These are phyloP conservation scores for Penicillium paneum DNA, from an alignment of 2,329 filamentous ascomycete genomes.

Conservation along the genomic window DNA sequence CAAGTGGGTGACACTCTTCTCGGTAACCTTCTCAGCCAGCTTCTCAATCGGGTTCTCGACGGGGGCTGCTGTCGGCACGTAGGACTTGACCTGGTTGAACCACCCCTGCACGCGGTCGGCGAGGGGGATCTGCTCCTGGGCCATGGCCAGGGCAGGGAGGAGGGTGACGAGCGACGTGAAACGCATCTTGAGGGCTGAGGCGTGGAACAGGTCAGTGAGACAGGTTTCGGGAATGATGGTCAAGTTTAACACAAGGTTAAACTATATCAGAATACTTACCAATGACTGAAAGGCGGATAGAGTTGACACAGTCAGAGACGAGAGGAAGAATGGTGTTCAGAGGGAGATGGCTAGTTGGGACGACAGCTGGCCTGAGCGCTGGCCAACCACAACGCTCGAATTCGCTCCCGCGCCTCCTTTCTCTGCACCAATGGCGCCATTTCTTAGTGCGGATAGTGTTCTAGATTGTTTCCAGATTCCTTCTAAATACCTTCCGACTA, in stretches of 20 bases:
- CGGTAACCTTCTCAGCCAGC: conserved; percentile 50
- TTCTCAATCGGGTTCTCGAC: conserved; percentile 36
- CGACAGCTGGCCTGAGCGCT: conserved; percentile 35
- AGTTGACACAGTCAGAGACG: conserved; percentile 10
- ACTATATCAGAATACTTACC: neutral
- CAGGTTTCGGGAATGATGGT: conserved; percentile 1
- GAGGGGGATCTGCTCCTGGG: conserved; percentile 57
- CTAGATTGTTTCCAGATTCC: neutral
- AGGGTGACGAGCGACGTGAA: conserved; percentile 51
- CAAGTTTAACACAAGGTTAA: neutral
- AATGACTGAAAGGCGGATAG: conserved; percentile 1
- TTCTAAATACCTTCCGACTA: neutral
- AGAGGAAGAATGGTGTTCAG: conserved; percentile 12
- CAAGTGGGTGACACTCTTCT: conserved; percentile 51
- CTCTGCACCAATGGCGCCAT: conserved; percentile 2
- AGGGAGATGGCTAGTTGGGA: conserved; percentile 17
- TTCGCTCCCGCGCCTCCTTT: conserved; percentile 3
- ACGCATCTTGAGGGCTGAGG: conserved; percentile 48
- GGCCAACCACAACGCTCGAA: conserved; percentile 18
- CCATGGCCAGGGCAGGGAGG: conserved; percentile 50
- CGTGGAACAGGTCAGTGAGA: conserved; percentile 14
- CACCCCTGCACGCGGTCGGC: conserved; percentile 45
- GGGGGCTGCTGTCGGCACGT: conserved; percentile 50
- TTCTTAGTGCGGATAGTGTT: neutral
- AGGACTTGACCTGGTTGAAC: conserved; percentile 53